These are phyloP conservation scores for Lunularia cruciata DNA, from an alignment of 225 moss, liverwort and hornwort species.

Conservation along the genomic window DNA sequence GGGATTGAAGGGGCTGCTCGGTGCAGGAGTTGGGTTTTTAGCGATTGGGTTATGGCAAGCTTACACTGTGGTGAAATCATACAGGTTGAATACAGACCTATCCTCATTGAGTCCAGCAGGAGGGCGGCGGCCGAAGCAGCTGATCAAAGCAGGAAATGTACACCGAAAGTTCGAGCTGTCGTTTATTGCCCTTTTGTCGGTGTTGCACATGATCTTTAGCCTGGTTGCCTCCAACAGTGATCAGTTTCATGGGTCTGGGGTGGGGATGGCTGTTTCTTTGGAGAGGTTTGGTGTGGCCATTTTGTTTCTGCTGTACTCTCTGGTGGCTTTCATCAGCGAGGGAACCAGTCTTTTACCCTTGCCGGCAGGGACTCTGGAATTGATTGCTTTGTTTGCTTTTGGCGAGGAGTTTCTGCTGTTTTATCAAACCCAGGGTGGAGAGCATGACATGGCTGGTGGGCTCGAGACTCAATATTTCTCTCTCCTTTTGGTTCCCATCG, in stretches of 20 bases:
- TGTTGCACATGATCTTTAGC: conserved; percentile 66
- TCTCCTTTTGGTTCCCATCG: conserved; percentile 75
- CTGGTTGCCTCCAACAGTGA: conserved; percentile 38
- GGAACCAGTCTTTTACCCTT: conserved; percentile 61
- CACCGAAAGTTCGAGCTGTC: conserved; percentile 43
- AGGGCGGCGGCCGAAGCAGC: conserved; percentile 4
- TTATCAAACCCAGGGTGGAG: conserved; percentile 50
- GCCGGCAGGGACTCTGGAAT: conserved; percentile 56
- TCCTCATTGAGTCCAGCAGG: not conserved
- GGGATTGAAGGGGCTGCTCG: conserved; percentile 61
- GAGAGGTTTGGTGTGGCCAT: conserved; percentile 71
- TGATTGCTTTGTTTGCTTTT: conserved; percentile 69
- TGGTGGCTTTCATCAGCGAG: conserved; percentile 61
- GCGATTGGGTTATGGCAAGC: conserved; percentile 63
- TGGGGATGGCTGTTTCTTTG: conserved; percentile 65
- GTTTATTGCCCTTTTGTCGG: conserved; percentile 47
- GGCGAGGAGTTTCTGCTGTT: conserved; percentile 81
- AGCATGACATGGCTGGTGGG: conserved; percentile 38
- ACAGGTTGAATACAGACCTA: conserved; percentile 33
- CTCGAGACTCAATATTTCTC: conserved; percentile 76
- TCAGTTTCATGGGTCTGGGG: conserved; percentile 39
- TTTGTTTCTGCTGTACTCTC: conserved; percentile 67
- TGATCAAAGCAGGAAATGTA: conserved; percentile 33
- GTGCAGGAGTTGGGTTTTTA: conserved; percentile 61
- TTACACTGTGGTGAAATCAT: conserved; percentile 39